Evolutionary conservation across 2,329 filamentous ascomycete genomes (phyloP).

Genomic region (Camillea tinctor): DNA sequence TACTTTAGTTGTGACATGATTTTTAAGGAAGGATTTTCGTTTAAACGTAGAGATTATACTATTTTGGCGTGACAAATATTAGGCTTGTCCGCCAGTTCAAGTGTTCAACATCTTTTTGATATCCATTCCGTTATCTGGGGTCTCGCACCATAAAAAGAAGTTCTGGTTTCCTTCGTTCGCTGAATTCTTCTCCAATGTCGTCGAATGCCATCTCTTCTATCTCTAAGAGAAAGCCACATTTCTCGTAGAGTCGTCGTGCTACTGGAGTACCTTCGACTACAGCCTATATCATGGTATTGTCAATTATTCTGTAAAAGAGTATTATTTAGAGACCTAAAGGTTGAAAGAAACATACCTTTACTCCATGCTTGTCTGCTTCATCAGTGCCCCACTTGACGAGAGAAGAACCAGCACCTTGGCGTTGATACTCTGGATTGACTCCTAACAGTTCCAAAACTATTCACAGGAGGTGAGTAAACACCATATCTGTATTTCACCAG

Average conservation of each 20-base stretch:
- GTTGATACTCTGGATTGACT: conserved; percentile 21
- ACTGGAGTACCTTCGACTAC: conserved; percentile 22
- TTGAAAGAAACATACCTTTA: conserved; percentile 12
- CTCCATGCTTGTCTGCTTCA: conserved; percentile 15
- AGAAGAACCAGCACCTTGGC: conserved; percentile 20
- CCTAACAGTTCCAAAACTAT: conserved; percentile 26
- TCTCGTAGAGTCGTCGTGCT: conserved; percentile 20
- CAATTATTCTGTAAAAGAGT: background rate
- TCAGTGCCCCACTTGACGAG: conserved; percentile 25
- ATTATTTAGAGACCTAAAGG: background rate
- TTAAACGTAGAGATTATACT: no score
- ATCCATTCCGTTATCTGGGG: background rate
- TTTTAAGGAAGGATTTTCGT: no score
- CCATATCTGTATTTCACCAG: background rate
- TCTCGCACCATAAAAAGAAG: conserved; percentile 21
- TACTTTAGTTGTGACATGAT: no score
- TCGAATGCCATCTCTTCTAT: conserved; percentile 25
- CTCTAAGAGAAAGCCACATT: conserved; percentile 20
- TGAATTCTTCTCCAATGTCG: conserved; percentile 17
- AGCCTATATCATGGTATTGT: conserved; percentile 8
- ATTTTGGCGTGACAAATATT: no score
- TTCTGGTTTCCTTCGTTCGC: conserved; percentile 13
- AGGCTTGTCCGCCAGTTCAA: no score
- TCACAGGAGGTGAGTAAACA: background rate
- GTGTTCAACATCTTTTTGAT: no score